Evolutionary conservation across 176 grass and related monocot species (phyloP).

Genomic region (Raddia distichophylla): DNA sequence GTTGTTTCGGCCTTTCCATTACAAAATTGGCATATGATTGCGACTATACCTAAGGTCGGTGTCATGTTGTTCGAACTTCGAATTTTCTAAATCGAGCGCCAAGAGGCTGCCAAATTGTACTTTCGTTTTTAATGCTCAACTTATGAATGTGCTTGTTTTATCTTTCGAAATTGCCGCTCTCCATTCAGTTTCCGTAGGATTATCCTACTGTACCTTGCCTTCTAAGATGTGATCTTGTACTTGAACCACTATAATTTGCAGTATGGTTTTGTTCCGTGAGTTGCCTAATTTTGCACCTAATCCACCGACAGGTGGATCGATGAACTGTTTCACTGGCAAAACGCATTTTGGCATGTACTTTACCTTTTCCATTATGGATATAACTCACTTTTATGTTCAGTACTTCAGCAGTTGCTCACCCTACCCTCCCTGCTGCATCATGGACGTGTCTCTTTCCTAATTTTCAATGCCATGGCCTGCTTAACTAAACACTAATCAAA

Average conservation of each 20-base stretch:
- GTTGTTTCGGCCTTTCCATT: neutral
- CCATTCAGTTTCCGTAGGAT: neutral
- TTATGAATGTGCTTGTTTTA: neutral
- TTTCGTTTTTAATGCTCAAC: neutral
- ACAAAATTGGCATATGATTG: neutral
- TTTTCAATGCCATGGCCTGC: neutral
- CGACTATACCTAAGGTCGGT: neutral
- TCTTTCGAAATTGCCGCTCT: neutral
- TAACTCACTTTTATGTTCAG: neutral
- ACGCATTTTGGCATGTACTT: neutral
- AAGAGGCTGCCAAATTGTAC: neutral
- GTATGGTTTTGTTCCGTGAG: slow-evolving; percentile 20
- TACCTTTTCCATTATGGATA: neutral
- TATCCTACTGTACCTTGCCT: neutral
- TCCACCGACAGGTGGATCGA: slow-evolving; percentile 22
- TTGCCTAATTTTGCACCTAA: slow-evolving; percentile 33
- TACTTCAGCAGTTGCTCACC: neutral
- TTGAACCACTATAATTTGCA: slow-evolving; percentile 14
- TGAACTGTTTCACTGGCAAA: slow-evolving; percentile 23
- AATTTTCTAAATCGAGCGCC: neutral
- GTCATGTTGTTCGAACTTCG: neutral
- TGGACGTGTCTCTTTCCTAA: neutral
- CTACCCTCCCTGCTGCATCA: neutral
- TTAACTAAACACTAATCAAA: neutral
- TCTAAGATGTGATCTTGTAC: slow-evolving; percentile 22